Conservation (phyloP, 2,329 filamentous ascomycete species). For the Penicillium oxalicum region DNA sequence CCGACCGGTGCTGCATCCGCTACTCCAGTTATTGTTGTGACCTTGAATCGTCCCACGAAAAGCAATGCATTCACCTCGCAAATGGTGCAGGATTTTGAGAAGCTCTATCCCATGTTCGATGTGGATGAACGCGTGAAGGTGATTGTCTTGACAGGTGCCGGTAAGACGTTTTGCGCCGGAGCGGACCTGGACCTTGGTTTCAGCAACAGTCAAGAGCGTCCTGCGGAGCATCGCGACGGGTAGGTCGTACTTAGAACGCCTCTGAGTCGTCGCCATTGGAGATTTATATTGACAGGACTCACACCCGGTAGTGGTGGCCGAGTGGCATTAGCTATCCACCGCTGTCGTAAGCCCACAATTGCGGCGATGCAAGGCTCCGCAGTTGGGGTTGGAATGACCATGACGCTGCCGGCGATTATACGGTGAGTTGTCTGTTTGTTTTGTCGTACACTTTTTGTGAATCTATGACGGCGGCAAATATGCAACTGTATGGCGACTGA, state of each 20-base stretch:
- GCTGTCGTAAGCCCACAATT: constrained; percentile 53
- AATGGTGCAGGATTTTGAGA: constrained; percentile 45
- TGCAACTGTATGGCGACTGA: too few species aligned
- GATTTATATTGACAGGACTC: constrained; percentile 16
- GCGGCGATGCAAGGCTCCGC: constrained; percentile 52
- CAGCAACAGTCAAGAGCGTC: constrained; percentile 33
- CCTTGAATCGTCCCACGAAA: constrained; percentile 51
- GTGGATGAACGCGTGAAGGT: constrained; percentile 51
- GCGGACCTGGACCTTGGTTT: constrained; percentile 53
- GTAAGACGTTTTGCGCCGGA: constrained; percentile 45
- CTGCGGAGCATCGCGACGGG: constrained; percentile 51
- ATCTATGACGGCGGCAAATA: too few species aligned
- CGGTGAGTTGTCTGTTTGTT: constrained; percentile 17
- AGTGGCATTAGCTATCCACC: constrained; percentile 47
- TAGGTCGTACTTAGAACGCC: constrained; percentile 20
- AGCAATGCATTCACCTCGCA: constrained; percentile 53
- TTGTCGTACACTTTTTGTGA: too few species aligned
- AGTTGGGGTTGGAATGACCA: constrained; percentile 54
- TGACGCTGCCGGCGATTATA: constrained; percentile 53
- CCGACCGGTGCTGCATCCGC: constrained; percentile 45
- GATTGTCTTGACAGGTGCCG: constrained; percentile 50
- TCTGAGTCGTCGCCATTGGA: constrained; percentile 6
- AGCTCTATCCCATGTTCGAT: constrained; percentile 37
- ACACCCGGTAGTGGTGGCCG: constrained; percentile 24
- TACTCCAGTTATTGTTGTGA: constrained; percentile 44